These are phyloP conservation scores for Wallacemonas sp. DNA, from an alignment of 208 protist species.

Conservation along the genomic window DNA sequence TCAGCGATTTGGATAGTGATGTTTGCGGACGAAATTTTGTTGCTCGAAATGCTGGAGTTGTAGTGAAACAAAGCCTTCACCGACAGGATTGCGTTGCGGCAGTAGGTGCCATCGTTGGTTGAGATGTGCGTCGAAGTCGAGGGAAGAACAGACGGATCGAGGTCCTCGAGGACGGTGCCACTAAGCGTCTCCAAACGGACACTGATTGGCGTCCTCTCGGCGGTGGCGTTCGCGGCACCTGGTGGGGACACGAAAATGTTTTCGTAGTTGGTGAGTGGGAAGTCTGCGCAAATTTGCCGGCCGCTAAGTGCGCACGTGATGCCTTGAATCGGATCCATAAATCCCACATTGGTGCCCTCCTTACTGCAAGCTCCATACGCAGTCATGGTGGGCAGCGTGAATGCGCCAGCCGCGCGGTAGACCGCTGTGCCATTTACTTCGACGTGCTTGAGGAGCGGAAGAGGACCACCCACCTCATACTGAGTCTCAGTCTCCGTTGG, in stretches of 20 bases:
- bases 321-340: slow-evolving; percentile 56
- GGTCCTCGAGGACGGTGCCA: slow-evolving; percentile 29
- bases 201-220: slow-evolving; percentile 30
- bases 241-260: slow-evolving; percentile 53
- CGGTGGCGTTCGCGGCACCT: slow-evolving; percentile 2
- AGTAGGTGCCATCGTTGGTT: slow-evolving; percentile 33
- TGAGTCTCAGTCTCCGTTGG: background rate
- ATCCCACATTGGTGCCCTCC: slow-evolving; percentile 35
- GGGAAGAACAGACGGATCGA: slow-evolving; percentile 27
- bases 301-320: slow-evolving; percentile 52
- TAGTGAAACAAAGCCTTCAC: slow-evolving; percentile 39
- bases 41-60: slow-evolving; percentile 24
- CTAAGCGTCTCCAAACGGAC: slow-evolving; percentile 37
- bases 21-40: slow-evolving; percentile 26
- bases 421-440: slow-evolving; percentile 1
- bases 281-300: slow-evolving; percentile 39
- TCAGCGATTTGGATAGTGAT: slow-evolving; percentile 30
- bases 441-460: slow-evolving; percentile 34
- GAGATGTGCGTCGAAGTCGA: slow-evolving; percentile 28
- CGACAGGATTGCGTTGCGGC: slow-evolving; percentile 49
- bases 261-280: slow-evolving; percentile 39
- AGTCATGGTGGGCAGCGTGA: slow-evolving; percentile 38
- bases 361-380: slow-evolving; percentile 47
- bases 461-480: slow-evolving; percentile 26
- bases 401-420: slow-evolving; percentile 37